Conservation (phyloP, 495 filamentous ascomycete genomes). For the Alectoria sarmentosa region DNA sequence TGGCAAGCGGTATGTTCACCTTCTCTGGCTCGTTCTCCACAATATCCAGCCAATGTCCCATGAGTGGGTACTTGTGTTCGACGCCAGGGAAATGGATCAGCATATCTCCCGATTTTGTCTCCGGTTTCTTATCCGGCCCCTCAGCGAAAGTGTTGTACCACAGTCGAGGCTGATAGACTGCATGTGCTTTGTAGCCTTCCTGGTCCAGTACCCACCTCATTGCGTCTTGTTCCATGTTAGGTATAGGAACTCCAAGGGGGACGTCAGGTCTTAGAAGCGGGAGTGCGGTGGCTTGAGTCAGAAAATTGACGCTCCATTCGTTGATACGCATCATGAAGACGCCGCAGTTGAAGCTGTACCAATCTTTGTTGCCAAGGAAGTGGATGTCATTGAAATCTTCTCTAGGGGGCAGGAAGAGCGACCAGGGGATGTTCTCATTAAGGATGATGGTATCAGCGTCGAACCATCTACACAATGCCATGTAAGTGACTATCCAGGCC, state of each 20-base stretch:
- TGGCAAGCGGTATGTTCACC: conserved; percentile 5
- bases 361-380: conserved; percentile 43
- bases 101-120: conserved; percentile 7
- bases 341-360: conserved; percentile 50
- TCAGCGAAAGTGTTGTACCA: conserved; percentile 11
- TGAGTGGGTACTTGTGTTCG: background rate
- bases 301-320: conserved; percentile 43
- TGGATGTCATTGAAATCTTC: conserved; percentile 36
- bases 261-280: conserved; percentile 36
- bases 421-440: conserved; percentile 42
- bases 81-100: conserved; percentile 9
- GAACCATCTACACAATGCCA: conserved; percentile 47
- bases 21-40: conserved; percentile 13
- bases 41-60: conserved; percentile 15
- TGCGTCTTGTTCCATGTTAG: conserved; percentile 13
- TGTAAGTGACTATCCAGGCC: too few relatives aligned
- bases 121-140: background rate
- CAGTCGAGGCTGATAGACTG: conserved; percentile 15
- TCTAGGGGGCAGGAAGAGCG: conserved; percentile 44
- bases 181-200: conserved; percentile 7
- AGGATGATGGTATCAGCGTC: conserved; percentile 27
- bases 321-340: conserved; percentile 43
- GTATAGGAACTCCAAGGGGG: conserved; percentile 10
- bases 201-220: conserved; percentile 12
- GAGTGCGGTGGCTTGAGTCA: conserved; percentile 40